phyloP scores from a whole-genome alignment of 2,329 filamentous ascomycete genomes.

The Lachnellula arida region DNA sequence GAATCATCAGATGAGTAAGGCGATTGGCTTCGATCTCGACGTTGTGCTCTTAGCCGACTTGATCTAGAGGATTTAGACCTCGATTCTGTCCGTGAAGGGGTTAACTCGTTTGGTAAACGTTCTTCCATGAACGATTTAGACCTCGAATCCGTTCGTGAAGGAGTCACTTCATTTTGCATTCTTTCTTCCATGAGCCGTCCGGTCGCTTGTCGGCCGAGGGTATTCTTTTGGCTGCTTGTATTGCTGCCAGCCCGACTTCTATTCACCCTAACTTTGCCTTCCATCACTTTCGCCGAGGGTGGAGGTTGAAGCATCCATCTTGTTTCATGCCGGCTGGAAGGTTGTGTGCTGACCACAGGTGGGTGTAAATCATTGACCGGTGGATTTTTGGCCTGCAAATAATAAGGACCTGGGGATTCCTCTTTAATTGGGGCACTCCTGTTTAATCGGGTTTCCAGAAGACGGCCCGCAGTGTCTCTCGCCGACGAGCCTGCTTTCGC shows the following conservation, averaged over 20 bases:
- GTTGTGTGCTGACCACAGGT: slow-evolving; percentile 74
- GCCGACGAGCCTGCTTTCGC: slow-evolving; percentile 48
- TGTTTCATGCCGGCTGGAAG: slow-evolving; percentile 63
- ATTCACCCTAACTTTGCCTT: slow-evolving; percentile 70
- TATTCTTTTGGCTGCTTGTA: slow-evolving; percentile 40
- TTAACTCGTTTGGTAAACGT: slow-evolving; percentile 26
- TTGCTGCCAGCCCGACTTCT: slow-evolving; percentile 44
- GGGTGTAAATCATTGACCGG: slow-evolving; percentile 84
- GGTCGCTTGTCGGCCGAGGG: slow-evolving; percentile 27
- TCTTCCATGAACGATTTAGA: slow-evolving; percentile 22
- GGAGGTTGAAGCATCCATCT: slow-evolving; percentile 93
- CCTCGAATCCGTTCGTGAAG: slow-evolving; percentile 10
- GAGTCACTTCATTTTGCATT: slow-evolving; percentile 25
- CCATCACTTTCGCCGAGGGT: slow-evolving; percentile 86
- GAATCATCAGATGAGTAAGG: slow-evolving; percentile 19
- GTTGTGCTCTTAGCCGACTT: slow-evolving; percentile 12
- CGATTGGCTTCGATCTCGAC: slow-evolving; percentile 18
- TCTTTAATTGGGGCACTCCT: slow-evolving; percentile 29
- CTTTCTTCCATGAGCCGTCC: slow-evolving; percentile 29
- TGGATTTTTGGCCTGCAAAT: slow-evolving; percentile 45
- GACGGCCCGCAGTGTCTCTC: slow-evolving; percentile 37
- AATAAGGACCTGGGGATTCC: slow-evolving; percentile 33
- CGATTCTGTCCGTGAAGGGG: slow-evolving; percentile 10
- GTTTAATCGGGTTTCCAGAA: slow-evolving; percentile 46
- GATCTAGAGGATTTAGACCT: slow-evolving; percentile 12